Percentiles rank a stretch among this genome's conserved stretches.
These are phyloP conservation scores for Fusarium sp. DNA, from an alignment of 2,329 filamentous ascomycete genomes.

Conservation along the genomic window DNA sequence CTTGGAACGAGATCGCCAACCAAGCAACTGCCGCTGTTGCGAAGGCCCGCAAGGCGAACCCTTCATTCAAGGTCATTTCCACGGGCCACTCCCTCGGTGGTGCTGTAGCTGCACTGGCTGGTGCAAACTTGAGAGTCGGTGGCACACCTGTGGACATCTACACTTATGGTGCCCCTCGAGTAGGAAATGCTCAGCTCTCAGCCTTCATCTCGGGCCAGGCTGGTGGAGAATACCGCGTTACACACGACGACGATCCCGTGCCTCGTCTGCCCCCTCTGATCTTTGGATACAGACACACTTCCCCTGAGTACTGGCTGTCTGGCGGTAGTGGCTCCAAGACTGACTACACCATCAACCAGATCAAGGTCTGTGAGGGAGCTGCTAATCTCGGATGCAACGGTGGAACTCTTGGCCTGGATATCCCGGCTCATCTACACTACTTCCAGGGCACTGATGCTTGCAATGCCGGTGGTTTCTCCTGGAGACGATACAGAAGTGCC, in stretches of 20 bases:
- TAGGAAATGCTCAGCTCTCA: slow-evolving; percentile 70
- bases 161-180: slow-evolving; percentile 76
- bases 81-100: slow-evolving; percentile 79
- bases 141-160: slow-evolving; percentile 68
- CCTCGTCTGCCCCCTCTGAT: slow-evolving; percentile 74
- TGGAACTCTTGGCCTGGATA: slow-evolving; percentile 60
- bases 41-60: slow-evolving; percentile 60
- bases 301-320: slow-evolving; percentile 76
- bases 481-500: slow-evolving; percentile 43
- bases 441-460: slow-evolving; percentile 61
- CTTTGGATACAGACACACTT: slow-evolving; percentile 74
- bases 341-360: slow-evolving; percentile 56
- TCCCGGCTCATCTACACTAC: slow-evolving; percentile 64
- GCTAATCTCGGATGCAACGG: slow-evolving; percentile 65
- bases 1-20: slow-evolving; percentile 67
- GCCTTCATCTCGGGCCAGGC: slow-evolving; percentile 66
- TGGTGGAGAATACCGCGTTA: slow-evolving; percentile 72
- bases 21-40: slow-evolving; percentile 60
- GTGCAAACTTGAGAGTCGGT: slow-evolving; percentile 65
- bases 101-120: slow-evolving; percentile 72
- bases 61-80: slow-evolving; percentile 66
- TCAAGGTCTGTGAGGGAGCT: slow-evolving; percentile 64
- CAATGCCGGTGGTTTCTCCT: slow-evolving; percentile 41
- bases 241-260: slow-evolving; percentile 76
- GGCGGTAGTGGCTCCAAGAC: slow-evolving; percentile 50